These are phyloP conservation scores for Ophiostoma tasmaniense DNA, from an alignment of 2,329 filamentous ascomycete species.

Conservation along the genomic window DNA sequence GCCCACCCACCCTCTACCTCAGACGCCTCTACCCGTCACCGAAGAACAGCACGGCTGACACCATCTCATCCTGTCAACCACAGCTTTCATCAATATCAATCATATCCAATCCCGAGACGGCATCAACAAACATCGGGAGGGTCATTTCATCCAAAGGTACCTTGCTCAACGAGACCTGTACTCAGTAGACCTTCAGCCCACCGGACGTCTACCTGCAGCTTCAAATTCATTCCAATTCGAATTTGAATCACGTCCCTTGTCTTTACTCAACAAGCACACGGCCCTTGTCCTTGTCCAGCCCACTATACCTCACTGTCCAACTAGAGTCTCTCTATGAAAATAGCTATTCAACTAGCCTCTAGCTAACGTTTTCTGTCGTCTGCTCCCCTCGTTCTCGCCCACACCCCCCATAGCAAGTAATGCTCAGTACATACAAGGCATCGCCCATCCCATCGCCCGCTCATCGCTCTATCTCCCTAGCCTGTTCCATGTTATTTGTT, in stretches of 20 bases:
- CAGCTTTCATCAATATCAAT: background rate
- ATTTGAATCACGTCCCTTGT: background rate
- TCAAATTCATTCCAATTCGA: background rate
- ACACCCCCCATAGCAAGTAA: background rate
- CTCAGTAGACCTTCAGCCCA: background rate
- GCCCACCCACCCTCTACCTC: background rate
- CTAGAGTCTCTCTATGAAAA: background rate
- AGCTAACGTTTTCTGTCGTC: background rate
- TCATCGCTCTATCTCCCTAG: slow-evolving; percentile 3
- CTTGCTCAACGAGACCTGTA: background rate
- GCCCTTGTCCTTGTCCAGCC: background rate
- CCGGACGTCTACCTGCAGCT: background rate
- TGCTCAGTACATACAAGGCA: too few relatives aligned
- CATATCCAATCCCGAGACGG: background rate
- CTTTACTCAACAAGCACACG: background rate
- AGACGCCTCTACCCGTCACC: background rate
- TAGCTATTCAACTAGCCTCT: too few relatives aligned
- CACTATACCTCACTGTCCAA: background rate
- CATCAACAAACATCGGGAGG: background rate
- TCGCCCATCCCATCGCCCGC: too few relatives aligned
- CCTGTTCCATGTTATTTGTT: slow-evolving; percentile 1
- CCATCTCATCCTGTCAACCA: background rate
- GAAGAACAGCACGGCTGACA: background rate
- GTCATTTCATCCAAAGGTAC: background rate
- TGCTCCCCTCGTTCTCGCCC: background rate